Evolutionary conservation across 2,329 filamentous ascomycete genomes (phyloP), one percentile per base, ranked within the genome.

Genomic region (Fusarium nodosum): DNA sequence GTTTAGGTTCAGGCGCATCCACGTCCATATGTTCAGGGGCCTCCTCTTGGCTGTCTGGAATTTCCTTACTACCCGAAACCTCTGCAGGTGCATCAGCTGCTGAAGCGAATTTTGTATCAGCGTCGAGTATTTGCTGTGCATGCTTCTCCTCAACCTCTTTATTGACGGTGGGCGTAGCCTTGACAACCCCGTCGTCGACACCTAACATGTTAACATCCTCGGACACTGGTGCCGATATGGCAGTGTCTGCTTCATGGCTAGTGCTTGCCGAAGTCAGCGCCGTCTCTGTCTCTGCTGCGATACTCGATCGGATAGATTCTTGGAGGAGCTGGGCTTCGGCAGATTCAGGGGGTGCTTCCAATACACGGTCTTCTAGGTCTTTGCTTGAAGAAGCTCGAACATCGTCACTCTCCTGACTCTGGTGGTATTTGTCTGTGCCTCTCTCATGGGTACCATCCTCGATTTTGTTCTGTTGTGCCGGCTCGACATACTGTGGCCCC

Each of bases 401-500:
- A 24, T 59, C 56, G n/a, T 15, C 62, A 7, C 36, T 53, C 4
- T 55, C 13, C 28, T 52, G 41, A 7, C 47, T 18, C 31, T 55
- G 45, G n/a, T 26, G 38, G 22, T 71, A 76, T 18, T 76, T 75
- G 12, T 42, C 26, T 3, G 26, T 39, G 28, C 68, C 76, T 15
- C 74, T 74, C 11, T 69, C 72, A 47, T 77, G 72, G 7, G 15
- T 45, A 48, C 82, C 75, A 75, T 81, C 77, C 45, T 83, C 84
- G 54, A 78, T 77, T 34, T 81, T 81, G 72, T 83, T 83, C 63
- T 84, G 81, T 24, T 85, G 83, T 22, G 58, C 67, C n/a, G 80
- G 79, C 34, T 89, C 84, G 18, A 83, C 77, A 70, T 87, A 87
- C 44, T 86, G 85, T 48, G 86, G 82, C 20, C 83, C 85, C 50